Conservation (phyloP, 805 yeast species). For the Saccharomycopsis sp. region DNA sequence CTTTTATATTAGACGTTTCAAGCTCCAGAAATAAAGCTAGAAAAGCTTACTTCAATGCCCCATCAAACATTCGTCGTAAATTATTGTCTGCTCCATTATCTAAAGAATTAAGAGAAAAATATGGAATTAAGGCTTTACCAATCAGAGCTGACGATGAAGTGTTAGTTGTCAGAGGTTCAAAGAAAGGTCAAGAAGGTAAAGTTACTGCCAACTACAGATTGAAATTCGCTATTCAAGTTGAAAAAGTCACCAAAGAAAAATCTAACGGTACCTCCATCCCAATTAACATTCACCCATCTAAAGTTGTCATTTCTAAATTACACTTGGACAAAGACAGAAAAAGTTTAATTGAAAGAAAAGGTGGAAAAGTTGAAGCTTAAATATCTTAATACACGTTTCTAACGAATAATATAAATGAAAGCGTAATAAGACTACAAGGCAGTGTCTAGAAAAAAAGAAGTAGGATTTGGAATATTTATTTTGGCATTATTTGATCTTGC, state of each 20-base stretch:
- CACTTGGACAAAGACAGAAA: constrained; percentile 99
- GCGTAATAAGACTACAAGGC: neutral
- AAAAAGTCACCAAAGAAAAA: constrained; percentile 96
- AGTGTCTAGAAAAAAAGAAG: neutral
- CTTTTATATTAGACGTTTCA: constrained; percentile 99
- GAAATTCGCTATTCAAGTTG: constrained; percentile 93
- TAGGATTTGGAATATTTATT: neutral
- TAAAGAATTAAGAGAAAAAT: constrained; percentile 96
- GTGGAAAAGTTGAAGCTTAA: constrained; percentile 74
- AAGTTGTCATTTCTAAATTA: constrained; percentile 97
- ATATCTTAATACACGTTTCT: neutral
- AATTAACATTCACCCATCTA: constrained; percentile 96
- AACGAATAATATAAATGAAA: neutral
- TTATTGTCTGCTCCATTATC: constrained; percentile 98
- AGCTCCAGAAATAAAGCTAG: constrained; percentile 99
- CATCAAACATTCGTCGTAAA: constrained; percentile 91
- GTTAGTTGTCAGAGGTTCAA: constrained; percentile 94
- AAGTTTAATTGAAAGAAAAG: constrained; percentile 95
- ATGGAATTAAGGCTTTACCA: constrained; percentile 93
- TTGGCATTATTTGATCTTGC: neutral
- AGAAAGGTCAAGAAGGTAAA: constrained; percentile 99
- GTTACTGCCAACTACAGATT: constrained; percentile 97
- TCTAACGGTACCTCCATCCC: constrained; percentile 97
- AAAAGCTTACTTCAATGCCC: constrained; percentile 99
- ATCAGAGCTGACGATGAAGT: constrained; percentile 97